Percentiles rank a stretch among this genome's conserved stretches.
These are phyloP conservation scores for Escovopsis sp. DNA, from an alignment of 2,329 filamentous ascomycete genomes.

Conservation along the genomic window DNA sequence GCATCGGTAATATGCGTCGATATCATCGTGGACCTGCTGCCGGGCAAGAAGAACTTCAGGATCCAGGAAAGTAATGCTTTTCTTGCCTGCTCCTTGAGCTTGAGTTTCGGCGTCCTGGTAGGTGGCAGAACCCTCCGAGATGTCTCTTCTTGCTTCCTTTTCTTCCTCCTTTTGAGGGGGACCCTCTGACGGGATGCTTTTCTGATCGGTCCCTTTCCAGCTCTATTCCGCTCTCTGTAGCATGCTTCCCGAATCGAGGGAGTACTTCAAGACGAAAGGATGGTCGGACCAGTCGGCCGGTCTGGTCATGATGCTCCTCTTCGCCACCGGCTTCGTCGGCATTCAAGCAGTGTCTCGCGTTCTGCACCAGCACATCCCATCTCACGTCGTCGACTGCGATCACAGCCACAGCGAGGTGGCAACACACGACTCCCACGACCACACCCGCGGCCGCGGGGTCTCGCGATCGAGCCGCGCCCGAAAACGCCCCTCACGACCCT, in stretches of 20 bases:
- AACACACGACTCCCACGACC: slow-evolving; percentile 13
- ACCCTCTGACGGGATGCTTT: too few species aligned
- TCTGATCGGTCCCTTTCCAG: slow-evolving; percentile 27
- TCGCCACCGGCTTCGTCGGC: slow-evolving; percentile 56
- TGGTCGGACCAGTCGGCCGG: slow-evolving; percentile 53
- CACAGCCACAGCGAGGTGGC: slow-evolving; percentile 50
- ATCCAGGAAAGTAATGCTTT: slow-evolving; percentile 86
- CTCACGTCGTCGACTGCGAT: slow-evolving; percentile 68
- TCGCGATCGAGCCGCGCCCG: slow-evolving; percentile 19
- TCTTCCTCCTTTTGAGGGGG: too few species aligned
- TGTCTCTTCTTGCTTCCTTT: too few species aligned
- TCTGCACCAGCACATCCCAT: slow-evolving; percentile 60
- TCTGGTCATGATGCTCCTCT: slow-evolving; percentile 53
- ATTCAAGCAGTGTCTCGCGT: slow-evolving; percentile 61
- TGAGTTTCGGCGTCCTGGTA: slow-evolving; percentile 96
- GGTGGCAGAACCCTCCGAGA: slow-evolving; percentile 10
- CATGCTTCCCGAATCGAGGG: slow-evolving; percentile 78
- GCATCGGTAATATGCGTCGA: slow-evolving; percentile 82
- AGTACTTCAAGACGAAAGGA: slow-evolving; percentile 57
- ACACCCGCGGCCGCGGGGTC: slow-evolving; percentile 12
- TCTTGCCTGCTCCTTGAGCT: slow-evolving; percentile 70
- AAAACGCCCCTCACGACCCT: slow-evolving; percentile 12
- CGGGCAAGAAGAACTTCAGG: slow-evolving; percentile 61
- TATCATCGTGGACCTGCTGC: slow-evolving; percentile 55
- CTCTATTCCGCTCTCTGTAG: slow-evolving; percentile 84